Conservation (phyloP, 192 early-diverging fungal species). For the Chytriomyces hyalinus region DNA sequence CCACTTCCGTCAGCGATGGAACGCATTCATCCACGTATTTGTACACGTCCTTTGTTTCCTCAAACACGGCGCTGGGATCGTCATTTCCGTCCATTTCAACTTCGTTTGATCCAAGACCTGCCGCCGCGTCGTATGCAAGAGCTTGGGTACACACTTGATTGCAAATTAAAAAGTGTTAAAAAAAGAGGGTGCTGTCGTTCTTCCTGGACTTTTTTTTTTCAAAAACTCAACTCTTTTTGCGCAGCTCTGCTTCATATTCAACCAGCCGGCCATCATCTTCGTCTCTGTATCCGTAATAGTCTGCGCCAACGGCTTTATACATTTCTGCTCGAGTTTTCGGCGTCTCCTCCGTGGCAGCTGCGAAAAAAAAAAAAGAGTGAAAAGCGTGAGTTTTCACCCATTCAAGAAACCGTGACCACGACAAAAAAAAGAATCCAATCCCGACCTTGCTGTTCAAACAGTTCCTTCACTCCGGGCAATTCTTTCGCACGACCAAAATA, state of each 20-base stretch:
- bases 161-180: not conserved
- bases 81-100: constrained; percentile 39
- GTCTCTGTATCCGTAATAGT: constrained; percentile 95
- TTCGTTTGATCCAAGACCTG: constrained; percentile 43
- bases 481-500: constrained; percentile 97
- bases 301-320: constrained; percentile 81
- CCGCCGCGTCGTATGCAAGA: constrained; percentile 11
- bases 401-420: not conserved
- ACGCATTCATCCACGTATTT: constrained; percentile 50
- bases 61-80: constrained; percentile 36
- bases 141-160: constrained; percentile 8
- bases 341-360: constrained; percentile 20
- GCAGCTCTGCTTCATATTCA: constrained; percentile 74
- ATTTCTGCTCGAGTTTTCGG: constrained; percentile 72
- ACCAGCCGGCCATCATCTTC: constrained; percentile 85
- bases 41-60: constrained; percentile 30
- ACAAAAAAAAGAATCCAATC: constrained; percentile 4
- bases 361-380: not conserved
- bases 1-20: constrained; percentile 77
- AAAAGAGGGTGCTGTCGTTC: not conserved
- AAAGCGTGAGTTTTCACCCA: not conserved
- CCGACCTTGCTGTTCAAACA: constrained; percentile 80
- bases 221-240: constrained; percentile 45
- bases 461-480: constrained; percentile 89
- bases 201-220: not conserved